Conservation (phyloP, 1,284 basidiomycete genomes). For the Calocybe gambosa region DNA sequence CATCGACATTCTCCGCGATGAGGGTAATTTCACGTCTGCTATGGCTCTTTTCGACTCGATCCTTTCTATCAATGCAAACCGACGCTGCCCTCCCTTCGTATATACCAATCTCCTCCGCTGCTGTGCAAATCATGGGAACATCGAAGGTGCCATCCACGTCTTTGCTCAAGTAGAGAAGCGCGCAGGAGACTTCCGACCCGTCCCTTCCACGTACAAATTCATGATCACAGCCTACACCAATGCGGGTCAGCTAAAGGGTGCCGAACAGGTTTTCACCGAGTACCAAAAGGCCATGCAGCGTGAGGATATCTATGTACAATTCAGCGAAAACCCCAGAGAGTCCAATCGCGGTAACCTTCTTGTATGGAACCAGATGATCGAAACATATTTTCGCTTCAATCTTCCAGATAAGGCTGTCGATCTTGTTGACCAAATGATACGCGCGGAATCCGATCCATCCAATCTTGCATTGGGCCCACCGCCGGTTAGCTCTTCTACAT, state of each 20-base stretch:
- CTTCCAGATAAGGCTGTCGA: slow-evolving; percentile 60
- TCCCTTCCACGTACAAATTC: slow-evolving; percentile 44
- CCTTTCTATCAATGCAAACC: slow-evolving; percentile 31
- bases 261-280: slow-evolving; percentile 64
- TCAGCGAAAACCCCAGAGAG: slow-evolving; percentile 13
- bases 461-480: slow-evolving; percentile 36
- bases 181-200: slow-evolving; percentile 29
- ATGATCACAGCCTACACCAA: slow-evolving; percentile 61
- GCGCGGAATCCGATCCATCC: slow-evolving; percentile 23
- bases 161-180: slow-evolving; percentile 62
- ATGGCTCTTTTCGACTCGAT: slow-evolving; percentile 68
- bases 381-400: slow-evolving; percentile 65
- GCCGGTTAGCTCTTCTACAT: slow-evolving; percentile 56
- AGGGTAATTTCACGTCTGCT: slow-evolving; percentile 70
- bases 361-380: slow-evolving; percentile 74
- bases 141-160: slow-evolving; percentile 62
- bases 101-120: slow-evolving; percentile 62
- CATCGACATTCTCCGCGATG: slow-evolving; percentile 41
- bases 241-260: slow-evolving; percentile 49
- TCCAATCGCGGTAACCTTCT: slow-evolving; percentile 31
- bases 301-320: slow-evolving; percentile 25
- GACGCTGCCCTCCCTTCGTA: slow-evolving; percentile 31
- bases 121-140: slow-evolving; percentile 53
- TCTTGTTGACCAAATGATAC: slow-evolving; percentile 73
- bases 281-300: slow-evolving; percentile 40